Conservation (phyloP, 2,329 filamentous ascomycete species). For the Alternaria alternata region DNA sequence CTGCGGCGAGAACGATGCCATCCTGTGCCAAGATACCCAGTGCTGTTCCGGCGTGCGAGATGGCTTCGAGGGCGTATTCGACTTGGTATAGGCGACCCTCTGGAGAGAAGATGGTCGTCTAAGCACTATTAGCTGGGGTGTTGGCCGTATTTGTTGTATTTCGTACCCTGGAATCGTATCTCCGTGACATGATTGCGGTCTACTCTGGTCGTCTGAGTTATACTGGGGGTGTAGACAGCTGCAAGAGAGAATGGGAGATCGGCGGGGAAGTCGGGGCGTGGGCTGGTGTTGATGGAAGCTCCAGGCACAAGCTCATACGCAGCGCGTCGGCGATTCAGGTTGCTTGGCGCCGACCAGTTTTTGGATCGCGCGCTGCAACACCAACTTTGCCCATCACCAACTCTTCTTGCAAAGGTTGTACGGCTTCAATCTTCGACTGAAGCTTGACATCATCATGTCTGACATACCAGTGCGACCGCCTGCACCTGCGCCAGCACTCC, state of each 20-base stretch:
- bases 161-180: conserved; percentile 95
- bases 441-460: conserved; percentile 27
- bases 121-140: conserved; percentile 34
- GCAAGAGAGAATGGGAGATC: conserved; percentile 23
- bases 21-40: conserved; percentile 97
- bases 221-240: conserved; percentile 15
- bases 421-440: background rate
- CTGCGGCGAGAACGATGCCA: conserved; percentile 96
- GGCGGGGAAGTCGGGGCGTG: conserved; percentile 35
- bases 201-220: conserved; percentile 11
- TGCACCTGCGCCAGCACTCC: conserved; percentile 64
- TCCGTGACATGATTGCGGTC: conserved; percentile 78
- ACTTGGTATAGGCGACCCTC: conserved; percentile 99
- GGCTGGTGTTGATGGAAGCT: conserved; percentile 45
- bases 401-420: background rate
- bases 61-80: conserved; percentile 98
- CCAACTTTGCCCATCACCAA: conserved; percentile 13
- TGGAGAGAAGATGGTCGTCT: conserved; percentile 99
- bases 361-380: conserved; percentile 29
- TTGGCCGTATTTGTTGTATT: conserved; percentile 8
- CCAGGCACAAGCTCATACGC: conserved; percentile 48
- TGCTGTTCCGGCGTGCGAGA: conserved; percentile 96
- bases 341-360: conserved; percentile 44
- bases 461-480: conserved; percentile 44
- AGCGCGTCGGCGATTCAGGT: conserved; percentile 40